Evolutionary conservation across 2,329 filamentous ascomycete genomes (phyloP), one percentile per base, ranked within the genome.

Genomic region (Thermoascus crustaceus): DNA sequence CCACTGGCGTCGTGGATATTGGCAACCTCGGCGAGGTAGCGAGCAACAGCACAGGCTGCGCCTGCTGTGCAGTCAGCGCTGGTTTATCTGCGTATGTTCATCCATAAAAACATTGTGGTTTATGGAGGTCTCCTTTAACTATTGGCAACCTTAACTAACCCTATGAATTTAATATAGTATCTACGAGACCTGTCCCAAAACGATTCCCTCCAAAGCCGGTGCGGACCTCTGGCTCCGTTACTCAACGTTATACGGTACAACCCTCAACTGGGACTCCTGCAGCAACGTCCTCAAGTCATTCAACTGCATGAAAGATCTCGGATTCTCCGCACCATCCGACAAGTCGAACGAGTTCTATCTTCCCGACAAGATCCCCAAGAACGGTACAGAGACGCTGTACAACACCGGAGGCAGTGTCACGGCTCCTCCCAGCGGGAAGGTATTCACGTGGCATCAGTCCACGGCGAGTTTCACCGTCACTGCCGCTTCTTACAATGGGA

Each of bases 51-150:
- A 43, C 51, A 13, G 52, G 49, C 3, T 63, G 59, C 14, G 46
- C 49, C 5, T 63, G 59, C 41, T 63, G 60, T 24, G 53, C 48
- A 8, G 51, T 55, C 11, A 61, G 58, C 18, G 57, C 55, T 14
- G 49, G 49, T 18, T 46, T 59, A 29, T 61, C 58, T n/a, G 52
- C 51, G 58, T 59, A 51, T 25, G 50, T 30, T n/a, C 8, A 2
- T 7, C 7, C 3, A 9, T 5, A 26, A 18, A n/a, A 3, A n/a
- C n/a, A n/a, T n/a, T n/a, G n/a, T n/a, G n/a, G n/a, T n/a, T n/a
- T n/a, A n/a, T n/a, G n/a, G n/a, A n/a, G n/a, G n/a, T 7, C 17
- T 19, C 7, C 17, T 11, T 11, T n/a, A n/a, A n/a, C 10, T 3
- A 11, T 19, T n/a, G n/a, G 5, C 1, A 23, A 14, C 4, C 2